Conservation (phyloP, 768 basidiomycete genomes). For the Podaxis rugospora region DNA sequence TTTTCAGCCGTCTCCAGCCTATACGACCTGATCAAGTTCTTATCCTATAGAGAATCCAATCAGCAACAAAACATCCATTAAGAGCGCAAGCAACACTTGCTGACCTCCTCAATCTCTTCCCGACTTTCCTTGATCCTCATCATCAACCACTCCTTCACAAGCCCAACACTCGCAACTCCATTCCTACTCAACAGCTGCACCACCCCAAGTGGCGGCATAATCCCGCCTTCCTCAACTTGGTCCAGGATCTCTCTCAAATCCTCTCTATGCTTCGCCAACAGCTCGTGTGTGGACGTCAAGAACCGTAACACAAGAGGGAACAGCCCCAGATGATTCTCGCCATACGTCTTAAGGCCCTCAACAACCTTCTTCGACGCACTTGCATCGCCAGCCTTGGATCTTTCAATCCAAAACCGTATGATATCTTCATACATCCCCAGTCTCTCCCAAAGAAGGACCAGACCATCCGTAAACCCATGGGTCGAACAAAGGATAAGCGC, state of each 20-base stretch:
- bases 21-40: slow-evolving; percentile 83
- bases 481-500: slow-evolving; percentile 95
- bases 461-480: slow-evolving; percentile 73
- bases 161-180: slow-evolving; percentile 84
- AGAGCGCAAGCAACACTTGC: slow-evolving; percentile 22
- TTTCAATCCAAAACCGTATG: slow-evolving; percentile 88
- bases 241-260: slow-evolving; percentile 73
- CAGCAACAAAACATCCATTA: not conserved
- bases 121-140: slow-evolving; percentile 67
- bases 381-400: slow-evolving; percentile 36
- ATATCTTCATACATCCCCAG: slow-evolving; percentile 97
- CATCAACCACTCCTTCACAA: slow-evolving; percentile 90
- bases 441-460: slow-evolving; percentile 89
- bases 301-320: slow-evolving; percentile 89
- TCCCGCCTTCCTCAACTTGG: slow-evolving; percentile 72
- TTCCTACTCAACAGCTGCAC: slow-evolving; percentile 88
- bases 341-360: slow-evolving; percentile 69
- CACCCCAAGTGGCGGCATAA: slow-evolving; percentile 87
- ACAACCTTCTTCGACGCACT: slow-evolving; percentile 57
- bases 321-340: slow-evolving; percentile 60
- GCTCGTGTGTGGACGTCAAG: slow-evolving; percentile 75
- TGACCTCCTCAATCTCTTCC: slow-evolving; percentile 76
- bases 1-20: slow-evolving; percentile 78
- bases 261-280: slow-evolving; percentile 63
- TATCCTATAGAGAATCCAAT: slow-evolving; percentile 53